Percentiles rank a stretch among this genome's conserved stretches.
These are phyloP conservation scores for Cercophora scortea DNA, from an alignment of 495 filamentous ascomycete genomes.

Conservation along the genomic window DNA sequence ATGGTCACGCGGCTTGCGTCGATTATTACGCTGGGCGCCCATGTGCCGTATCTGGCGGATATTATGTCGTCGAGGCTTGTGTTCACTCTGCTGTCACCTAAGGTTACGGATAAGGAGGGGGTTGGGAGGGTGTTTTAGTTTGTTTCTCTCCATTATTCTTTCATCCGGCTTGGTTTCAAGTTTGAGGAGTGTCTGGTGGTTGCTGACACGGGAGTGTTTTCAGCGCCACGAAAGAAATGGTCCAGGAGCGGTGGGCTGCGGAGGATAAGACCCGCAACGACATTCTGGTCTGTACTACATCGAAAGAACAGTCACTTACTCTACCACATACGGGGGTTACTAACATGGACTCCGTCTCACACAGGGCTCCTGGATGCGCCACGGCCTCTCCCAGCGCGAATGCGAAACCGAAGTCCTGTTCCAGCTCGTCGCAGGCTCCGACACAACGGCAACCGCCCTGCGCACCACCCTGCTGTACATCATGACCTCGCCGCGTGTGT, in stretches of 20 bases:
- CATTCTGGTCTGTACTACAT: constrained; percentile 24
- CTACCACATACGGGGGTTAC: too few relatives aligned
- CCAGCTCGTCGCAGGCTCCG: constrained; percentile 51
- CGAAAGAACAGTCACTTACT: too few relatives aligned
- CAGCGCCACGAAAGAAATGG: constrained; percentile 19
- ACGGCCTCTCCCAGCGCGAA: constrained; percentile 20
- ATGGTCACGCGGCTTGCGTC: neutral
- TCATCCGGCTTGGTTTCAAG: too few relatives aligned
- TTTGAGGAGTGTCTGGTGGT: too few relatives aligned
- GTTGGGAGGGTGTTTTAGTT: neutral
- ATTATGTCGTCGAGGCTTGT: neutral
- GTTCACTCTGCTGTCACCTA: neutral
- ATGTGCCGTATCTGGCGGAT: neutral
- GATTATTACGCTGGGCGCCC: neutral
- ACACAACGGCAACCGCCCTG: constrained; percentile 55
- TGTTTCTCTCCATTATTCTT: too few relatives aligned
- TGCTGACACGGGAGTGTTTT: too few relatives aligned
- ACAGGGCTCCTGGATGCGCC: constrained; percentile 20
- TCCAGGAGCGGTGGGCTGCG: constrained; percentile 23
- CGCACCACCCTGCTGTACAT: constrained; percentile 46
- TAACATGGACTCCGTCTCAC: too few relatives aligned
- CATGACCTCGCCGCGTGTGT: constrained; percentile 32
- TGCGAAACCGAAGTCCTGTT: constrained; percentile 30
- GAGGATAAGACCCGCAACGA: constrained; percentile 16
- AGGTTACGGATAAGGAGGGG: neutral